phyloP scores from a whole-genome alignment of 768 basidiomycete genomes.

The Amanita polypyramis region DNA sequence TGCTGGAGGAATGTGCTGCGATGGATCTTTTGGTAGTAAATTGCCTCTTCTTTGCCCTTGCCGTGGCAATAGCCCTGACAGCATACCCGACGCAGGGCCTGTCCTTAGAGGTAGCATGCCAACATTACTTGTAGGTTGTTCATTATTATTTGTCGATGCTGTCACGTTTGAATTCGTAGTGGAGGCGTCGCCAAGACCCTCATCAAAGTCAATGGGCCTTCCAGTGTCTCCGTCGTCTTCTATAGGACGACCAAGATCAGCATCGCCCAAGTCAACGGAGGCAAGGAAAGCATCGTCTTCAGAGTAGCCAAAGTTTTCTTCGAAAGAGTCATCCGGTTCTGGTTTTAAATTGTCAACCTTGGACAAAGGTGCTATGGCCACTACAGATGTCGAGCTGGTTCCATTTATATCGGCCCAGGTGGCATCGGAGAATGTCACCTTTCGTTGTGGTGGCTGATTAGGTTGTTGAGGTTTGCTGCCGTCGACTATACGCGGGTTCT shows the following conservation, averaged over 20 bases:
- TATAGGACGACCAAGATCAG: conserved; percentile 34
- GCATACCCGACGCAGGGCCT: not conserved
- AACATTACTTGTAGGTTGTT: not conserved
- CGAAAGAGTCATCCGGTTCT: conserved; percentile 11
- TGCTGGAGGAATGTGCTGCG: not conserved
- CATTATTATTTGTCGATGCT: not conserved
- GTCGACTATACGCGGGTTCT: not conserved
- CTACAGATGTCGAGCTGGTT: conserved; percentile 9
- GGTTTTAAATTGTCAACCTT: conserved; percentile 8
- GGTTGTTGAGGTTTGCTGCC: not conserved
- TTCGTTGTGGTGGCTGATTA: not conserved
- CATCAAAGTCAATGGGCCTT: conserved; percentile 34
- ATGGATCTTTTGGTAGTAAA: too few relatives aligned
- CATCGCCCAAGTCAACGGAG: conserved; percentile 38
- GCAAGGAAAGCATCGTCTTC: conserved; percentile 64
- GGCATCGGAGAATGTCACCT: conserved; percentile 1
- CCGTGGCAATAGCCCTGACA: conserved; percentile 1
- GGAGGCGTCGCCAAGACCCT: conserved; percentile 20
- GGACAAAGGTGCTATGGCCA: conserved; percentile 10
- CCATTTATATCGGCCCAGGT: conserved; percentile 5
- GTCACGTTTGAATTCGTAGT: not conserved
- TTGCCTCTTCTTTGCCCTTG: not conserved
- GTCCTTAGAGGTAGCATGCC: conserved; percentile 9
- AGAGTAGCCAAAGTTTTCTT: conserved; percentile 43
- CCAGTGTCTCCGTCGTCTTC: conserved; percentile 23